Base-by-base conservation (phyloP, 2,329 filamentous ascomycete genomes). In the Herpotrichia juniperi region DNA sequence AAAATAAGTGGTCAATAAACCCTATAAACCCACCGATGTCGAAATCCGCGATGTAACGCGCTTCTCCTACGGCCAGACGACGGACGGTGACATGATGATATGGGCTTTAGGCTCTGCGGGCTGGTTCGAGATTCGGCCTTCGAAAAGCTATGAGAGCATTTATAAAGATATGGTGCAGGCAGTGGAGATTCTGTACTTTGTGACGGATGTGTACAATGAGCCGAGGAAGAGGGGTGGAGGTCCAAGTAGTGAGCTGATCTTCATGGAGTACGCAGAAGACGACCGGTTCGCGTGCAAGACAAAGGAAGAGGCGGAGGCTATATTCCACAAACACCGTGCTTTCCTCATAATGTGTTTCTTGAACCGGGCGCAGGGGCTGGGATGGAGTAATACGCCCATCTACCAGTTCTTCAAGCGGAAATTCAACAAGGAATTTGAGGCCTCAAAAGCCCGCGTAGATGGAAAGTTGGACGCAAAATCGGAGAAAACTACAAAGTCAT, bases 91-190 rank as follows among this genome's bases (percentile, higher is more conserved):
- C 16, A 78, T 83, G 3, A 77, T 83, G n/a, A 76, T 89, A 25
- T 91, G 88, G 88, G 85, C 87, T 1, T 77, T 80, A 25, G 86
- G 86, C 31, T 69, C 77, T 48, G 81, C 85, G 11, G 88, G 87
- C 39, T 91, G 87, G 87, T 90, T 85, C 66, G 83, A 87, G 63
- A 80, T 91, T 35, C 76, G 76, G 26, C 87, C 89, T 1, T 76
- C 82, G n/a, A 64, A 76, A 9, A 69, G 74, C 2, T 92, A 90
- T 67, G 73, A 75, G 45, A 61, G 72, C 5, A 83, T 84, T 24
- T 87, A 83, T 69, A 72, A 80, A 25, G 76, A 80, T 42, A 88
- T 89, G 79, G 78, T 81, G 46, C 80, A 88, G 66, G 87, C 84
- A 1, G 82, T 89, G 11, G 77, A 79, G 8, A 73, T 90, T 17